Evolutionary conservation across 2,329 filamentous ascomycete species (phyloP).

Genomic region (Cryphonectria carpinicola): DNA sequence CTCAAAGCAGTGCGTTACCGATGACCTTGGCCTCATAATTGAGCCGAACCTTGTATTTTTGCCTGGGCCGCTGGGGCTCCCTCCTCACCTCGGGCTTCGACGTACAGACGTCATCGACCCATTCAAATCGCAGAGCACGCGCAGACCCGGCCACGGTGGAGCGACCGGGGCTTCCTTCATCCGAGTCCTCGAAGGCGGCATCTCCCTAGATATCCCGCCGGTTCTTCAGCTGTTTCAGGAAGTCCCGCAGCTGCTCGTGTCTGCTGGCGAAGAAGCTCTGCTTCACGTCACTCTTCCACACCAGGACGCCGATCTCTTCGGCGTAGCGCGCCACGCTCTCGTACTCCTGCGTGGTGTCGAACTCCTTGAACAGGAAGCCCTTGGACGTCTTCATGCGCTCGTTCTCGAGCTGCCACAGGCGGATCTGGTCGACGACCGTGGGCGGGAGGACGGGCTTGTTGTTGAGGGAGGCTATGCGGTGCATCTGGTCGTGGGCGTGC

Average conservation of each 20-base stretch:
- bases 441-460: constrained; percentile 81
- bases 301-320: constrained; percentile 85
- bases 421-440: constrained; percentile 95
- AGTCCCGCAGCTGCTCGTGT: constrained; percentile 85
- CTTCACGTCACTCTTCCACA: constrained; percentile 81
- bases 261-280: constrained; percentile 91
- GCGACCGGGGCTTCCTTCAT: background rate
- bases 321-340: constrained; percentile 75
- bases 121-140: background rate
- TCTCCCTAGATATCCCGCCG: constrained; percentile 37
- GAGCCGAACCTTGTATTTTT: background rate
- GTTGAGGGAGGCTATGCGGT: constrained; percentile 62
- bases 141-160: background rate
- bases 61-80: background rate
- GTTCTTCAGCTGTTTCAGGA: constrained; percentile 68
- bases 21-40: background rate
- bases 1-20: constrained; percentile 7
- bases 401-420: constrained; percentile 96
- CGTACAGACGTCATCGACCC: background rate
- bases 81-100: constrained; percentile 12
- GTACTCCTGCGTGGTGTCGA: constrained; percentile 73
- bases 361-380: constrained; percentile 90
- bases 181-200: constrained; percentile 2
- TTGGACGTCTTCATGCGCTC: constrained; percentile 85
- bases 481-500: constrained; percentile 94